Base-by-base conservation (phyloP, 306 rosid genomes). In the Lablab purpureus region DNA sequence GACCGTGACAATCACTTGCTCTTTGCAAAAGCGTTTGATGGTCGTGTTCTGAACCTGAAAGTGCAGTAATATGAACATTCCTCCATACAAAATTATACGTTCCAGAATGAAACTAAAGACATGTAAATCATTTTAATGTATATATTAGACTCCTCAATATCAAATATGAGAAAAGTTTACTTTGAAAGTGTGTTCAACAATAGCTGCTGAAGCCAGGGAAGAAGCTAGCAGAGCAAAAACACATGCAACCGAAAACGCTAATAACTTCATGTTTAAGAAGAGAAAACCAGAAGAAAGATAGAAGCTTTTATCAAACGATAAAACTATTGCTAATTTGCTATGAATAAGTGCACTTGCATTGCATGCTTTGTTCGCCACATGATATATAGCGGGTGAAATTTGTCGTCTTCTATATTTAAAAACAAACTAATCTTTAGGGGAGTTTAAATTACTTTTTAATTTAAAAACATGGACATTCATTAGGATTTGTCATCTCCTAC, bases 1-100 rank as follows among this genome's bases (percentile, higher is more conserved):
- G 15, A 88, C 90, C 0, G 89, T 79, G 0, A 88, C 86, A 46
- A 90, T 85, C 28, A 80, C 82, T 79, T 76, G 89, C 19, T 83
- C 72, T 0, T 37, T 15, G 81, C 92, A 84, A 1, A 90, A 43
- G 14, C 87, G 84, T 1, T 17, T 76, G 14, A 87, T 76, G 2
- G 71, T 86, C 18, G 58, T 12, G 52, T 90, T 83, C 34, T 80
- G 69, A 54, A 90, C 87, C 90, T 73, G 22, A 41, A 71, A 46
- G 13, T 51, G 4, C 28, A 49, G 10, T 9, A 0, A 70, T 46
- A 69, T 10, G 23, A 70, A 27, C 17, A 30, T 15, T 7, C 23
- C 3, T 17, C 10, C 22, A 17, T 50, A 17, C 15, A 15, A 23
- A 56, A 12, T 56, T 56, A 50, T 2, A 36, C 40, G 9, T 36